These are phyloP conservation scores for Nitzschia sp. DNA, from an alignment of 108 stramenopile genomes.

Conservation along the genomic window DNA sequence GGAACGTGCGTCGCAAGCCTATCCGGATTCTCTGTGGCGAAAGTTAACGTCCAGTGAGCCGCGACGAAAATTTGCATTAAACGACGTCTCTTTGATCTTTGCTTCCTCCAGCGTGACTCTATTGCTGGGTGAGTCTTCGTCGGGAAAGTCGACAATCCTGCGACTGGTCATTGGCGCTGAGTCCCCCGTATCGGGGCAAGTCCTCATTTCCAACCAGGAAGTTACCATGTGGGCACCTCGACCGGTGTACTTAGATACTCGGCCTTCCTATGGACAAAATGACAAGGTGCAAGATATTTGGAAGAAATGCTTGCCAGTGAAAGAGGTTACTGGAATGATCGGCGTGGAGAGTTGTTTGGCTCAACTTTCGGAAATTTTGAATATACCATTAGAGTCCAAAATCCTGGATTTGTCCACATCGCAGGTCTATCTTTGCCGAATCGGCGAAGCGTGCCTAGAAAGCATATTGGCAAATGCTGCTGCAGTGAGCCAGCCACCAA, in stretches of 20 bases:
- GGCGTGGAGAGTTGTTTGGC: background rate
- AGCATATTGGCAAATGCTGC: slow-evolving; percentile 19
- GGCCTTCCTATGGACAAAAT: slow-evolving; percentile 14
- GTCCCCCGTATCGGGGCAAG: background rate
- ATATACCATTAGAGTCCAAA: background rate
- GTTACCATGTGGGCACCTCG: background rate
- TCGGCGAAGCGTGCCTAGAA: slow-evolving; percentile 36
- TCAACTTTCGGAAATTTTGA: background rate
- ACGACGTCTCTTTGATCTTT: slow-evolving; percentile 22
- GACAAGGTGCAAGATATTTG: background rate
- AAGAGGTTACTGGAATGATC: background rate
- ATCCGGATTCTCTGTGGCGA: slow-evolving; percentile 34
- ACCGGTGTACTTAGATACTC: slow-evolving; percentile 37
- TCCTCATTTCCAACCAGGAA: background rate
- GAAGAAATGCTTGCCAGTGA: background rate
- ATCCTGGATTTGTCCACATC: slow-evolving; percentile 39
- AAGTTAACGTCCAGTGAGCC: slow-evolving; percentile 38
- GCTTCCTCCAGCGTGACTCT: slow-evolving; percentile 1
- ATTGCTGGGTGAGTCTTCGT: slow-evolving; percentile 44
- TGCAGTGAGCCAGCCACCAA: too few species aligned
- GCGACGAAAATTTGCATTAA: slow-evolving; percentile 35
- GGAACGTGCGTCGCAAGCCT: slow-evolving; percentile 25
- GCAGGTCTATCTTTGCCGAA: slow-evolving; percentile 31
- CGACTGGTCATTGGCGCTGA: slow-evolving; percentile 14
- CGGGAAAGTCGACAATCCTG: slow-evolving; percentile 49